These are phyloP conservation scores for Pythium phragmitis DNA, from an alignment of 352 stramenopile genomes.

Conservation along the genomic window DNA sequence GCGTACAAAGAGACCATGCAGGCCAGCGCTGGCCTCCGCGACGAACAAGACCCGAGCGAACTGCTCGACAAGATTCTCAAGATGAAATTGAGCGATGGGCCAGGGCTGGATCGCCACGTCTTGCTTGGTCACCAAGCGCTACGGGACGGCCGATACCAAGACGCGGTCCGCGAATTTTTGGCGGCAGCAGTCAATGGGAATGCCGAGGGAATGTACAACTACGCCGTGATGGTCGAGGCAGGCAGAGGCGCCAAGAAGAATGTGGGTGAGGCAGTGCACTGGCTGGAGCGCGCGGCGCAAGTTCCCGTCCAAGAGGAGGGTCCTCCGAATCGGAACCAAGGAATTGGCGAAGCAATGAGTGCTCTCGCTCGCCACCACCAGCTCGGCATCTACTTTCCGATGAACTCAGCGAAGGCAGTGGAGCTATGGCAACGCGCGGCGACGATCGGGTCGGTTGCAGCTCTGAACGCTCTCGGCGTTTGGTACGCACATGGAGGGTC, in stretches of 20 bases:
- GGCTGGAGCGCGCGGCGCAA: slow-evolving; percentile 2
- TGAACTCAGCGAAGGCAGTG: slow-evolving; percentile 2
- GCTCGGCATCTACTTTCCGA: slow-evolving; percentile 1
- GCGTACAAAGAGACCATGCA: background rate
- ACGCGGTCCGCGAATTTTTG: background rate
- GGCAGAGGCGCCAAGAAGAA: slow-evolving; percentile 2
- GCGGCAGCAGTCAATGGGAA: background rate
- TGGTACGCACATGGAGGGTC: background rate
- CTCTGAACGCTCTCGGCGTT: slow-evolving; percentile 11
- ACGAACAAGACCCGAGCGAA: background rate
- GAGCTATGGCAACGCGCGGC: slow-evolving; percentile 1
- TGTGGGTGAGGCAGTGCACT: slow-evolving; percentile 2
- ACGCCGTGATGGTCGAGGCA: slow-evolving; percentile 2
- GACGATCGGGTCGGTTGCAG: background rate
- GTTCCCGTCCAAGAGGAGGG: background rate
- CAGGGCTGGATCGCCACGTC: background rate
- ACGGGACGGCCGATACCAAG: background rate
- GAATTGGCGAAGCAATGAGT: slow-evolving; percentile 8
- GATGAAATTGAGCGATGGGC: background rate
- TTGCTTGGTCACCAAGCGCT: slow-evolving; percentile 9
- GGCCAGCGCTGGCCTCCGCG: background rate
- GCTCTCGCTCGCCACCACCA: slow-evolving; percentile 8
- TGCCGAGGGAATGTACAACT: slow-evolving; percentile 19
- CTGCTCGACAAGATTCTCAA: slow-evolving; percentile 1
- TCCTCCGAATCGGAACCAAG: background rate